phyloP scores from a whole-genome alignment of 2,329 filamentous ascomycete species.

The Sporothrix schenckii region DNA sequence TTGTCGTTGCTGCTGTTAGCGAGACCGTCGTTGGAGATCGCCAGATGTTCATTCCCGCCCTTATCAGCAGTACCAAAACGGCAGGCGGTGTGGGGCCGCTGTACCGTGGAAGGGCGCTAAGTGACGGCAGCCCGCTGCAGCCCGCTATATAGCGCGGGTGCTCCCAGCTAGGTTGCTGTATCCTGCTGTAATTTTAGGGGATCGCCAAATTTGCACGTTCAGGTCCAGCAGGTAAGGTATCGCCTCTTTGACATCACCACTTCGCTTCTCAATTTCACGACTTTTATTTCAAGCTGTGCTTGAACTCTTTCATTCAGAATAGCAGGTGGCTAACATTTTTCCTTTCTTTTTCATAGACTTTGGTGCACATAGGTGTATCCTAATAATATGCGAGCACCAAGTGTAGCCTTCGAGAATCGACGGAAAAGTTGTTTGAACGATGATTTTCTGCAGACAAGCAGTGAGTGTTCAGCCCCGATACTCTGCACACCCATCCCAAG shows the following conservation, averaged over 20 bases:
- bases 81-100: constrained; percentile 33
- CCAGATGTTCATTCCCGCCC: constrained; percentile 17
- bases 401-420: background rate
- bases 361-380: no score
- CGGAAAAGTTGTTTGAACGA: background rate
- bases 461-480: background rate
- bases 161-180: background rate
- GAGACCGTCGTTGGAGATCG: constrained; percentile 14
- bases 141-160: constrained; percentile 7
- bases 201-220: background rate
- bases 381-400: background rate
- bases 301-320: background rate
- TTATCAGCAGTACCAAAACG: constrained; percentile 23
- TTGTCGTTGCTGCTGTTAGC: background rate
- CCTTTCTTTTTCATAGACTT: no score
- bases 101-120: constrained; percentile 10
- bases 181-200: constrained; percentile 1
- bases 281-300: background rate
- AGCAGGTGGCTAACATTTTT: no score
- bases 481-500: background rate
- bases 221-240: background rate
- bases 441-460: background rate
- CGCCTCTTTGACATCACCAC: background rate
- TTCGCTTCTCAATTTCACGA: background rate
- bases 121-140: constrained; percentile 11